These are phyloP conservation scores for Aureobasidium leucospermi DNA, from an alignment of 2,329 filamentous ascomycete genomes.

Conservation along the genomic window DNA sequence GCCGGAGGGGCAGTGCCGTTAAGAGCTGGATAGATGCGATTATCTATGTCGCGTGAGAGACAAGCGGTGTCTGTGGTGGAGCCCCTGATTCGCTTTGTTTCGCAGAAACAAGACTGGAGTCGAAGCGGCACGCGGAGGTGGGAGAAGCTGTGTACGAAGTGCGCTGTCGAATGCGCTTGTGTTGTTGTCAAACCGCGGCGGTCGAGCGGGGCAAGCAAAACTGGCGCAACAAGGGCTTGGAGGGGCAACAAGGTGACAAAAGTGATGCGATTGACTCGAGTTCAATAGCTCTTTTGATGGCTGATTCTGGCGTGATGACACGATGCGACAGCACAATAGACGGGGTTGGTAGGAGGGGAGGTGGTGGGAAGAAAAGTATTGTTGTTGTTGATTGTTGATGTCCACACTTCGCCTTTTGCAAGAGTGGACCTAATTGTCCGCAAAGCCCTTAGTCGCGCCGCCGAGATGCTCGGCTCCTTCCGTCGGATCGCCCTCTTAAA, in stretches of 20 bases:
- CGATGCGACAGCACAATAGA: not conserved
- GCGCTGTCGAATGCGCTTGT: slow-evolving; percentile 4
- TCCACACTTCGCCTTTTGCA: not conserved
- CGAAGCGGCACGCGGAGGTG: not conserved
- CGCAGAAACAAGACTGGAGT: not conserved
- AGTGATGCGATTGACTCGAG: not conserved
- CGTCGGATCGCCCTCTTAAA: not conserved
- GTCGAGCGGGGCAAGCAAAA: not conserved
- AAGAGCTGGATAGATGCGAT: not conserved
- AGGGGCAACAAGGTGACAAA: slow-evolving; percentile 4
- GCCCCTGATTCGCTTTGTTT: slow-evolving; percentile 9
- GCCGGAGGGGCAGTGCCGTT: not conserved
- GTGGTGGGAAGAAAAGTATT: slow-evolving; percentile 6
- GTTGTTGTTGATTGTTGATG: slow-evolving; percentile 12
- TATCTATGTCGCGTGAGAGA: slow-evolving; percentile 4
- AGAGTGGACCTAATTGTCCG: not conserved
- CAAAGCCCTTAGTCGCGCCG: not conserved
- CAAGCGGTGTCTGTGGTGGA: slow-evolving; percentile 1
- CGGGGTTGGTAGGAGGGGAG: not conserved
- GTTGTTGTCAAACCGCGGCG: not conserved
- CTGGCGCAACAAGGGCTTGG: slow-evolving; percentile 4
- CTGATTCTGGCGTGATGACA: not conserved
- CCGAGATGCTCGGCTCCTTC: not conserved
- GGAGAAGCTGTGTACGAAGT: not conserved
- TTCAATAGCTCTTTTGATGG: not conserved